These are phyloP conservation scores for Atalantia buxifolia DNA, from an alignment of 345 rosid genomes.

Conservation along the genomic window DNA sequence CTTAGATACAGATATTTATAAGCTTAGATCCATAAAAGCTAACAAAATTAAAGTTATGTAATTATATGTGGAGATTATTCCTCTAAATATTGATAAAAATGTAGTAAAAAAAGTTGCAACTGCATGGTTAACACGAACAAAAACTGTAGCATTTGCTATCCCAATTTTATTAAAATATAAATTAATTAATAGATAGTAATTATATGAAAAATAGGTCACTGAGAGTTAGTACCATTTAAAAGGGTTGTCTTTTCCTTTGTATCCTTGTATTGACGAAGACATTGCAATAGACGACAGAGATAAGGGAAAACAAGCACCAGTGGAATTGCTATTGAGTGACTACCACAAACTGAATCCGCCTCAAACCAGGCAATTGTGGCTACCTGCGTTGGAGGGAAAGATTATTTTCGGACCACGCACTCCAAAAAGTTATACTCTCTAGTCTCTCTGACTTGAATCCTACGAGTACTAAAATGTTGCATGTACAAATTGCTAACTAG, in stretches of 20 bases:
- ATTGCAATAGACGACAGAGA: conserved; percentile 80
- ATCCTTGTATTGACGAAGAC: conserved; percentile 92
- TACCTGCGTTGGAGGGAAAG: conserved; percentile 50
- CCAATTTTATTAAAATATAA: background rate
- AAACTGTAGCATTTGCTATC: background rate
- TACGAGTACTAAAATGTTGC: background rate
- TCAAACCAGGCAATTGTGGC: conserved; percentile 99
- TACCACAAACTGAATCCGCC: conserved; percentile 95
- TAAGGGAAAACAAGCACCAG: conserved; percentile 88
- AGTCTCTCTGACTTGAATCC: background rate
- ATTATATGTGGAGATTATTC: background rate
- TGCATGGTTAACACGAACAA: background rate
- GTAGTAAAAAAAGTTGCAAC: background rate
- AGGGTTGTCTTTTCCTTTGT: conserved; percentile 79
- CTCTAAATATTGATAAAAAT: background rate
- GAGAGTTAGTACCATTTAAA: conserved; percentile 59
- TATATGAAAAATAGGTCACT: background rate
- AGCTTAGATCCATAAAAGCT: background rate
- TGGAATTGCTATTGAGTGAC: conserved; percentile 90
- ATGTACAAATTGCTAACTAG: background rate
- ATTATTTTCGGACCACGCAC: background rate
- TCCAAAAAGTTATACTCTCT: too few species aligned
- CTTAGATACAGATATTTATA: background rate
- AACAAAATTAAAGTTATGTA: background rate
- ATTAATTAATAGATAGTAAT: background rate